Conservation (phyloP, 495 filamentous ascomycete genomes). For the Aspergillus sclerotiicarbonarius region DNA sequence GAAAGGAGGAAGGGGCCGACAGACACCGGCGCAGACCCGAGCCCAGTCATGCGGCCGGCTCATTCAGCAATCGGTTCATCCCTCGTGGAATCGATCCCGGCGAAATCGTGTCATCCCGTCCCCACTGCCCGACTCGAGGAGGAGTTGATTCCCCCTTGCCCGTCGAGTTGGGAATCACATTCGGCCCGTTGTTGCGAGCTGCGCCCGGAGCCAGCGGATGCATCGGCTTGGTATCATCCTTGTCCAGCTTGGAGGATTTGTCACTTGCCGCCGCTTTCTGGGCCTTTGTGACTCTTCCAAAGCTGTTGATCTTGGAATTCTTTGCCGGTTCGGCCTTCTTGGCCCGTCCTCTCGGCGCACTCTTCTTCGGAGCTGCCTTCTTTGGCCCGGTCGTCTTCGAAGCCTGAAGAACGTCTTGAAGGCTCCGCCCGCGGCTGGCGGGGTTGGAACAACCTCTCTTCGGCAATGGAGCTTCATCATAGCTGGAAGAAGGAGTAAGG, state of each 20-base stretch:
- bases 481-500: conserved; percentile 61
- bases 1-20: conserved; percentile 10
- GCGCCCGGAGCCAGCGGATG: conserved; percentile 38
- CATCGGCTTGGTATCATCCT: conserved; percentile 37
- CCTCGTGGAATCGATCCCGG: conserved; percentile 36
- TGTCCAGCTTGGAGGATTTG: conserved; percentile 26
- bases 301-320: conserved; percentile 36
- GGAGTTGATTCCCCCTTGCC: conserved; percentile 21
- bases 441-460: conserved; percentile 26
- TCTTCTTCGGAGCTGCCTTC: conserved; percentile 23
- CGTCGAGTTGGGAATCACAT: conserved; percentile 23
- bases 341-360: conserved; percentile 19
- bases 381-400: conserved; percentile 26
- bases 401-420: conserved; percentile 32
- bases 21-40: conserved; percentile 4
- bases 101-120: conserved; percentile 33
- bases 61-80: conserved; percentile 36
- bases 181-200: conserved; percentile 38
- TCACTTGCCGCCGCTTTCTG: conserved; percentile 18
- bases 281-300: conserved; percentile 42
- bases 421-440: conserved; percentile 28
- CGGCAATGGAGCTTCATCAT: conserved; percentile 25
- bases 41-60: conserved; percentile 16
- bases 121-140: conserved; percentile 17
- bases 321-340: conserved; percentile 26